Evolutionary conservation across 331 rosid genomes (phyloP).

Genomic region (Prunus yedoensis): DNA sequence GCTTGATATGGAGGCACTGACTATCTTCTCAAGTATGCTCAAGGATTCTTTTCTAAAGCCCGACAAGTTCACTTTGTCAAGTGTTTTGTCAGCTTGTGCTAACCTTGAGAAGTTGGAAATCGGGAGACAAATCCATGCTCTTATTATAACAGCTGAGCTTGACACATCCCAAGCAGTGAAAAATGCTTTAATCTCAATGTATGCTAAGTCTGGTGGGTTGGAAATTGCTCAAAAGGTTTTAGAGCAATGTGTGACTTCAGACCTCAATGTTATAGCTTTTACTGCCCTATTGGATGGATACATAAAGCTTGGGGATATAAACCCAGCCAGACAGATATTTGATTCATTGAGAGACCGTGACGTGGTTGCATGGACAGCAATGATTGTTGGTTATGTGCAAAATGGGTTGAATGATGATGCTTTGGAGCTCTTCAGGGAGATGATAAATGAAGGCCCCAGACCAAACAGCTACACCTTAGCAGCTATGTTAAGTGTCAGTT

Average conservation of each 20-base stretch:
- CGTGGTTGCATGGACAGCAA: slow-evolving; percentile 84
- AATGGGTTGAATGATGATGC: slow-evolving; percentile 65
- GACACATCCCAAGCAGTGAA: slow-evolving; percentile 46
- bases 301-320: slow-evolving; percentile 67
- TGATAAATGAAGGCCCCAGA: slow-evolving; percentile 64
- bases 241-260: slow-evolving; percentile 38
- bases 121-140: slow-evolving; percentile 73
- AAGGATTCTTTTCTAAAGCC: slow-evolving; percentile 49
- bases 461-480: slow-evolving; percentile 79
- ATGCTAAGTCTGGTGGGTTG: slow-evolving; percentile 68
- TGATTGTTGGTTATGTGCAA: slow-evolving; percentile 78
- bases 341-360: slow-evolving; percentile 56
- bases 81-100: slow-evolving; percentile 76
- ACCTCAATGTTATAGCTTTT: slow-evolving; percentile 65
- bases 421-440: slow-evolving; percentile 59
- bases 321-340: slow-evolving; percentile 74
- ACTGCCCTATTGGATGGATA: slow-evolving; percentile 82
- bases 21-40: slow-evolving; percentile 54
- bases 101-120: slow-evolving; percentile 59
- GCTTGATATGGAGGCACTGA: slow-evolving; percentile 54
- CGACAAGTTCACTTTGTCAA: slow-evolving; percentile 69
- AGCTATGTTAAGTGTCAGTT: slow-evolving; percentile 62
- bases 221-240: slow-evolving; percentile 55
- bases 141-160: slow-evolving; percentile 43
- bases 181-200: slow-evolving; percentile 75